phyloP scores from a whole-genome alignment of 176 grass and related monocot species.

The Triticum timopheevii region DNA sequence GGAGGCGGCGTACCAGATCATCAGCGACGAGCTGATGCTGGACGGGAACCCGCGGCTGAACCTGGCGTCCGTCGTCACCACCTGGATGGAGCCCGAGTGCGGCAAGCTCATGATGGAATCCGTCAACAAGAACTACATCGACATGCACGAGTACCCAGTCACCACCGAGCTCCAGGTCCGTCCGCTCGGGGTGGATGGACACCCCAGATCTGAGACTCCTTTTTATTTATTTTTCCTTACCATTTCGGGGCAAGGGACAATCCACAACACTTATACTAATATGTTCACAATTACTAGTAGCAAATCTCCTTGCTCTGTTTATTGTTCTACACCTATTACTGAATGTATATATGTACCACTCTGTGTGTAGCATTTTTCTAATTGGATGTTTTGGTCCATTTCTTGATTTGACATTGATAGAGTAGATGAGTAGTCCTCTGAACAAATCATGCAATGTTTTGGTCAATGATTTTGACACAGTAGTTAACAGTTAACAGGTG shows the following conservation, averaged over 20 bases:
- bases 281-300: neutral
- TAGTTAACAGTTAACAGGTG: no score
- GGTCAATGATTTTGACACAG: no score
- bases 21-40: conserved; percentile 84
- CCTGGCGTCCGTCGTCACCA: conserved; percentile 77
- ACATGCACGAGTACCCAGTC: conserved; percentile 99
- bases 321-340: no score
- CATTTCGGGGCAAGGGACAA: neutral
- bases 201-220: neutral
- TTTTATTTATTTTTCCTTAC: neutral
- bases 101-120: conserved; percentile 67
- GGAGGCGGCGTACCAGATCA: conserved; percentile 85
- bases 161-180: conserved; percentile 95
- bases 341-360: no score
- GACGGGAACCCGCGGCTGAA: conserved; percentile 75
- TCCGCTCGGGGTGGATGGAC: no score
- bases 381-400: no score
- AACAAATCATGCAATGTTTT: no score
- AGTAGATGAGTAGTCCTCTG: no score
- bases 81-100: conserved; percentile 86
- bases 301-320: no score
- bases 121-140: conserved; percentile 93
- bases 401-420: no score
- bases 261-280: neutral
- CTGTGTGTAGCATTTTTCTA: no score